Percentiles rank a stretch among this genome's conserved stretches.
These are phyloP conservation scores for Cynara cardunculus DNA, from an alignment of 129 eudicot species.

Conservation along the genomic window DNA sequence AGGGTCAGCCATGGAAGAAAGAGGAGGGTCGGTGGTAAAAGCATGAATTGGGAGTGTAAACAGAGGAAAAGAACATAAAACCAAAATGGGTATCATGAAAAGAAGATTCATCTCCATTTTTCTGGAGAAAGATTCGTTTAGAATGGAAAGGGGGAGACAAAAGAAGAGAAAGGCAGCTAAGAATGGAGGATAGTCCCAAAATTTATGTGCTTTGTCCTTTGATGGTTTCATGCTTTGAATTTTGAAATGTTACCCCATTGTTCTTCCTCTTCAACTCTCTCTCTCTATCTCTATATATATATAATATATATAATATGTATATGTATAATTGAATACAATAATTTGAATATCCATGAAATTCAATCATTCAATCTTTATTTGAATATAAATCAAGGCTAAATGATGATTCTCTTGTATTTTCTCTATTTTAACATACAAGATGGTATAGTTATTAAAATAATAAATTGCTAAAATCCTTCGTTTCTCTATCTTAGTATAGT, in stretches of 20 bases:
- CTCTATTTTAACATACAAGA: too few species aligned
- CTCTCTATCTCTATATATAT: not conserved
- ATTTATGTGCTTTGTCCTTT: conserved; percentile 28
- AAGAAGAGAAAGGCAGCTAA: not conserved
- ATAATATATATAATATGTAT: not conserved
- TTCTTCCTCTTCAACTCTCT: not conserved
- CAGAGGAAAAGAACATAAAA: conserved; percentile 16
- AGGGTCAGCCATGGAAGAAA: conserved; percentile 46
- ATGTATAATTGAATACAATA: not conserved
- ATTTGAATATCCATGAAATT: not conserved
- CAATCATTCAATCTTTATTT: conserved; percentile 3
- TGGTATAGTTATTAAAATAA: too few species aligned
- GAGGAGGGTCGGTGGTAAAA: conserved; percentile 47
- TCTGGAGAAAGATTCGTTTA: conserved; percentile 12
- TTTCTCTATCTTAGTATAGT: too few species aligned
- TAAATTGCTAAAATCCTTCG: too few species aligned
- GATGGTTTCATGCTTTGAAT: conserved; percentile 33
- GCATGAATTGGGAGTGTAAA: conserved; percentile 35
- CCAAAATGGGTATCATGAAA: conserved; percentile 48
- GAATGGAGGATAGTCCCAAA: conserved; percentile 9
- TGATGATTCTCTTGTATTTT: too few species aligned
- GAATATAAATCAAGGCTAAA: not conserved
- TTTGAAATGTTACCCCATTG: conserved; percentile 11
- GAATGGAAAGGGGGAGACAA: conserved; percentile 26
- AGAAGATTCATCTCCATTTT: conserved; percentile 42